A percentile compares a stretch with the other conserved stretches of the same genome.
These are phyloP conservation scores for Ophiostoma sp. DNA, from an alignment of 2,329 filamentous ascomycete genomes.

Conservation along the genomic window DNA sequence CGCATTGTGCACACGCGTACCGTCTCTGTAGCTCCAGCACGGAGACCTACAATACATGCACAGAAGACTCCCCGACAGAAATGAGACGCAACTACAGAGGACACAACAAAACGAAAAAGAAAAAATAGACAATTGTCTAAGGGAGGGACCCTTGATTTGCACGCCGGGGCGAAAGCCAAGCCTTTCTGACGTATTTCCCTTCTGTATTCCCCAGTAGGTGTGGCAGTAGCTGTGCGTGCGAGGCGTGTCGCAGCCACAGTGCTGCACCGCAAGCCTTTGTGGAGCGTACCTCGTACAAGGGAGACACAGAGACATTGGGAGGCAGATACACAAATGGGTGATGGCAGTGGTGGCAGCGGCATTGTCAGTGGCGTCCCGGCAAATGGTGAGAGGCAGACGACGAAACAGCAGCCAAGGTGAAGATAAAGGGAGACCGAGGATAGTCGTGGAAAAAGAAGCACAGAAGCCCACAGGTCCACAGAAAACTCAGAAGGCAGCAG, in stretches of 20 bases:
- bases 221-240: not conserved
- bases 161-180: conserved; percentile 14
- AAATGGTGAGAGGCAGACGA: conserved; percentile 10
- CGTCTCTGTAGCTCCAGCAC: not conserved
- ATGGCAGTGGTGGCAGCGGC: not conserved
- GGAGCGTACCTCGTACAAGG: not conserved
- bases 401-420: conserved; percentile 1
- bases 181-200: conserved; percentile 21
- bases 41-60: not conserved
- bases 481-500: not conserved
- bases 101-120: not conserved
- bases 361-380: not conserved
- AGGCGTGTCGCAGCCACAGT: not conserved
- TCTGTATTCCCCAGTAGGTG: not conserved
- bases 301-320: not conserved
- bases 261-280: conserved; percentile 7
- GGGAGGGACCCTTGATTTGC: conserved; percentile 20
- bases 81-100: not conserved
- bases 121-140: not conserved
- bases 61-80: not conserved
- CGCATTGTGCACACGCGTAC: not conserved
- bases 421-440: not conserved
- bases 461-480: not conserved
- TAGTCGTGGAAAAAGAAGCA: not conserved
- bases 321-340: not conserved